Evolutionary conservation across 768 basidiomycete genomes (phyloP).

Genomic region (Phlegmacium glaucopus): DNA sequence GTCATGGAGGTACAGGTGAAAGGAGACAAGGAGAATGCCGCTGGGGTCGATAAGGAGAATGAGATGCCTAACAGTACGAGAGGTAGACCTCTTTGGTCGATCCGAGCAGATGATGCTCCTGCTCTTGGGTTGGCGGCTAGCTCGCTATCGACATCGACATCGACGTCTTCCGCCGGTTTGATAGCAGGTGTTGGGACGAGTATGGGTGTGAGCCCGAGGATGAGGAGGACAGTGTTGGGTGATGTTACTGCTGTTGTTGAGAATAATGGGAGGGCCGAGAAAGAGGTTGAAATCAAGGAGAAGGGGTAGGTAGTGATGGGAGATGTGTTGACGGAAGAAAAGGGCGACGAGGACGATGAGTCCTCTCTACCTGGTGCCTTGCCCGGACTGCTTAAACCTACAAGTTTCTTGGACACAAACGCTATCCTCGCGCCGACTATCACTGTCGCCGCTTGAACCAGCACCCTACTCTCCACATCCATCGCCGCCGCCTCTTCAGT

Average conservation of each 20-base stretch:
- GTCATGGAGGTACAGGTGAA: too few relatives aligned
- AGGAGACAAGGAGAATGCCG: conserved; percentile 3
- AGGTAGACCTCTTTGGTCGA: conserved; percentile 30
- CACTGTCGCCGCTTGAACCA: conserved; percentile 5
- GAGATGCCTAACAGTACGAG: conserved; percentile 1
- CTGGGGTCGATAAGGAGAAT: conserved; percentile 15
- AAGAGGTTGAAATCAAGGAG: background rate
- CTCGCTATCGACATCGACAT: too few relatives aligned
- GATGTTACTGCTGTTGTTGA: conserved; percentile 1
- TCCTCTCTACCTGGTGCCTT: background rate
- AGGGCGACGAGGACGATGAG: background rate
- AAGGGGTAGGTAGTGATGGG: conserved; percentile 1
- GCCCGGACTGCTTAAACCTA: conserved; percentile 5
- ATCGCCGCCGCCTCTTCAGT: conserved; percentile 3
- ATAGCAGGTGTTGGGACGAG: background rate
- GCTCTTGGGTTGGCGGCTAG: conserved; percentile 29
- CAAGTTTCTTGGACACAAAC: conserved; percentile 5
- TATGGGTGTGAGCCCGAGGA: background rate
- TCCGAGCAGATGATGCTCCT: conserved; percentile 40
- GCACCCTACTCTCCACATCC: conserved; percentile 5
- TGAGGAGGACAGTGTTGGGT: conserved; percentile 1
- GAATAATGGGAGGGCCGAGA: background rate
- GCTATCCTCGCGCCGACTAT: background rate
- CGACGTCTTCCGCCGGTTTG: too few relatives aligned
- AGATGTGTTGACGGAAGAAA: background rate